Base-by-base conservation (phyloP, 306 rosid genomes). In the Malus sieversii region DNA sequence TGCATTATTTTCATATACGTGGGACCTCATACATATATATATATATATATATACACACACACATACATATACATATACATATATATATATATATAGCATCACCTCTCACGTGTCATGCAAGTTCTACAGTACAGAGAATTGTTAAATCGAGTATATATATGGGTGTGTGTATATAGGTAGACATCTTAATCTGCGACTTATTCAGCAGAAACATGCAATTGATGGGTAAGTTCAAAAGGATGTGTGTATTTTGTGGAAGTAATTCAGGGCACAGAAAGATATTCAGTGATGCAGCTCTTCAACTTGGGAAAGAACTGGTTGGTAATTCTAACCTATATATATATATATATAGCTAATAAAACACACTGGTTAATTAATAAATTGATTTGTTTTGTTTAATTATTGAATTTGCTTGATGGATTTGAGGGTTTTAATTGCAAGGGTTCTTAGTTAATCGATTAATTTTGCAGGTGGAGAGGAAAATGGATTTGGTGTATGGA, bases 271-370 rank as follows among this genome's bases (percentile, higher is more conserved):
- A 64, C 3, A 72, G 77, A 65, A 52, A 72, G 53, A 64, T 78
- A 72, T 78, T 72, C 67, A 66, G 82, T 40, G 82, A 78, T 71
- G 77, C 82, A 38, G 82, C 82, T 61, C 73, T 71, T 78, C 77
- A 78, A 72, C 77, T 78, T 53, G 82, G 73, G 22, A 78, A 45
- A 66, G 59, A 78, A 65, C 38, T 78, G 82, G 82, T 71, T 13
- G 16, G 33, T 78, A 33, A 23, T 62, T 62, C 20, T 29, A 61
- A 59, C 29, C 38, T 61, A 18, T 23, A 52, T 71, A 48, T 53
- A 20, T 53, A 20, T 53, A 20, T 23, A 27, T 60, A 5, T 25
- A 27, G 6, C 38, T 62, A 8, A 51, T 20, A 22, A n/a, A 8
- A 58, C 13, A n/a, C 29, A 58, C 55, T 16, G 55, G 62, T 58